phyloP scores from a whole-genome alignment of 164 flowering plant genomes.

The Malania oleifera region DNA sequence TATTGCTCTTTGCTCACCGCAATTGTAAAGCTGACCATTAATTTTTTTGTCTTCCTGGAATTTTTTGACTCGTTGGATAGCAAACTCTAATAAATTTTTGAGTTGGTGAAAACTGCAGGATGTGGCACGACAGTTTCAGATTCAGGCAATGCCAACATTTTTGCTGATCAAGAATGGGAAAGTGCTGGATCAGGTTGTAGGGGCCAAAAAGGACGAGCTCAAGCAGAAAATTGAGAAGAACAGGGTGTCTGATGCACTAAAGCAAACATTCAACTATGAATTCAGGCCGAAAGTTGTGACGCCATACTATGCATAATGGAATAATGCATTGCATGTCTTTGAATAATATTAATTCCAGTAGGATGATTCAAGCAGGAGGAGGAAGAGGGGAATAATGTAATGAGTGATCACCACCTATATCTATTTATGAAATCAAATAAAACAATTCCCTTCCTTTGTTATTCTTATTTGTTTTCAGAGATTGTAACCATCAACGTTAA shows the following conservation, averaged over 20 bases:
- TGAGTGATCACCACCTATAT: too few species aligned
- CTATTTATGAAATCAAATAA: too few species aligned
- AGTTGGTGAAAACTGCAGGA: conserved; percentile 26
- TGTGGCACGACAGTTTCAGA: conserved; percentile 34
- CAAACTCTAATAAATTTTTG: not conserved
- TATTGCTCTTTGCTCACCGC: conserved; percentile 15
- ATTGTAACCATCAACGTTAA: too few species aligned
- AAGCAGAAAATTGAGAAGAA: conserved; percentile 38
- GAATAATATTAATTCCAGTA: not conserved
- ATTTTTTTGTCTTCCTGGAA: not conserved
- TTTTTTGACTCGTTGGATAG: too few species aligned
- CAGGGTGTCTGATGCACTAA: too few species aligned
- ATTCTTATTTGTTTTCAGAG: too few species aligned
- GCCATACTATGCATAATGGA: not conserved
- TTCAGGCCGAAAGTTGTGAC: too few species aligned
- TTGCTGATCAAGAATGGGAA: conserved; percentile 42
- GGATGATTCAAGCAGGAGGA: too few species aligned
- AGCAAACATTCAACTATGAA: too few species aligned
- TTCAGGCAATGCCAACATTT: conserved; percentile 48
- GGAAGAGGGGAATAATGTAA: too few species aligned
- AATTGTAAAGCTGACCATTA: not conserved
- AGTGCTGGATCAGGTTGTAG: conserved; percentile 43
- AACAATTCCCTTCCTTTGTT: too few species aligned
- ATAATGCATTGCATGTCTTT: not conserved
- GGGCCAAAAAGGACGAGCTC: conserved; percentile 41